Conservation (phyloP, 73 alveolate genomes). For the Diophrys sp. region DNA sequence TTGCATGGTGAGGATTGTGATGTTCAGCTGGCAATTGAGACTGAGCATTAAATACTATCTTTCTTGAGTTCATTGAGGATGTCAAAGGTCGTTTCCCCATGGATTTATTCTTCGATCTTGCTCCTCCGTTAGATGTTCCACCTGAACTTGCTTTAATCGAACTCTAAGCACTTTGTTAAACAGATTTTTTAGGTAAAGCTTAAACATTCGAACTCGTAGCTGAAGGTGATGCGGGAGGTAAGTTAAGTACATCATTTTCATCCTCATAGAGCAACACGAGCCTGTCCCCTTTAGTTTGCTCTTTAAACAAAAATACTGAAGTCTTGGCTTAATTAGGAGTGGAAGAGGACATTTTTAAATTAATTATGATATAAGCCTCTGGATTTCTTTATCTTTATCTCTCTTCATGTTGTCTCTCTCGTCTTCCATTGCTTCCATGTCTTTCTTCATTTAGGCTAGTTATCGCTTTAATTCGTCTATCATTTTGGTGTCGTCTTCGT, state of each 20-base stretch:
- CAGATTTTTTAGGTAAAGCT: neutral
- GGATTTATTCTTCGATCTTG: neutral
- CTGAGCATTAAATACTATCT: too few relatives aligned
- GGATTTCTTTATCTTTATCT: neutral
- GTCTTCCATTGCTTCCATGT: neutral
- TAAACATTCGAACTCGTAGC: neutral
- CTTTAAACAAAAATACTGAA: neutral
- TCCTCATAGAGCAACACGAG: neutral
- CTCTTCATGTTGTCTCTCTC: neutral
- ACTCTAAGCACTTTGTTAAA: neutral
- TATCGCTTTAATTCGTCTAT: neutral
- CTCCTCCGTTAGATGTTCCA: neutral
- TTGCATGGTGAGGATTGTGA: too few relatives aligned
- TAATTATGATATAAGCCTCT: too few relatives aligned
- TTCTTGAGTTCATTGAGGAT: neutral
- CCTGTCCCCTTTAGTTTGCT: neutral
- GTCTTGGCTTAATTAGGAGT: too few relatives aligned
- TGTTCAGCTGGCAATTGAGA: too few relatives aligned
- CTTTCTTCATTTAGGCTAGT: neutral
- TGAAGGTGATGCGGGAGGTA: constrained; percentile 2
- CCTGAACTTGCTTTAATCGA: neutral
- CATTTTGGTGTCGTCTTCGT: neutral
- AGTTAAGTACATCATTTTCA: neutral
- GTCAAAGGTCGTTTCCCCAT: neutral
- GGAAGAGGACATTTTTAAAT: too few relatives aligned